phyloP scores from a whole-genome alignment of 345 rosid genomes.

The Gossypioides kirkii region DNA sequence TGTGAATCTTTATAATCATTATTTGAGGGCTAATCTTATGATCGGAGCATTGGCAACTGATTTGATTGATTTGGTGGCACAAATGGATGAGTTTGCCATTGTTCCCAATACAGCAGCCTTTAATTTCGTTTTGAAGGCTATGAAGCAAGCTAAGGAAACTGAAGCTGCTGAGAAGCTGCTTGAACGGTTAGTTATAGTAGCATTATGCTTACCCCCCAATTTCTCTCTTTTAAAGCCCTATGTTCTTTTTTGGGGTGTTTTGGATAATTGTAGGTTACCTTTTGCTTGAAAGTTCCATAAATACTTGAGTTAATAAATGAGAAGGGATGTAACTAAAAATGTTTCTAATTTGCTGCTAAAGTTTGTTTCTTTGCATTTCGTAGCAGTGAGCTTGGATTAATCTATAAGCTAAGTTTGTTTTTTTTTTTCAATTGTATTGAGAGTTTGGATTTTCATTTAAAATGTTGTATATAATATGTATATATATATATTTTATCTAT shows the following conservation, averaged over 20 bases:
- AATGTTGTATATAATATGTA: no score
- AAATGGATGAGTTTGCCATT: slow-evolving; percentile 60
- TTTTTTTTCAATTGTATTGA: neutral
- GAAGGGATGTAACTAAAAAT: neutral
- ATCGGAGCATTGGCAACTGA: slow-evolving; percentile 46
- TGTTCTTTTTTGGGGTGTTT: neutral
- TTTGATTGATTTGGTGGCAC: slow-evolving; percentile 64
- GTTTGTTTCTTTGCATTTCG: neutral
- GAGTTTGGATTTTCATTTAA: neutral
- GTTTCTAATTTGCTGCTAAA: neutral
- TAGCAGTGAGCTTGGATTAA: neutral
- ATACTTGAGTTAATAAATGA: slow-evolving; percentile 1
- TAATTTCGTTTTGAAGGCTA: slow-evolving; percentile 78
- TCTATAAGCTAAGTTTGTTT: neutral
- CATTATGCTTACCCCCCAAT: no score
- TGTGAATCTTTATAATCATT: slow-evolving; percentile 64
- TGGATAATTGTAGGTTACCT: neutral
- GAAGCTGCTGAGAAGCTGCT: no score
- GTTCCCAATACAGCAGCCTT: slow-evolving; percentile 72
- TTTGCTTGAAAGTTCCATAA: slow-evolving; percentile 1
- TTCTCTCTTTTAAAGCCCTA: neutral
- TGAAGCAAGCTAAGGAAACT: slow-evolving; percentile 53
- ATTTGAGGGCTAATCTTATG: slow-evolving; percentile 82
- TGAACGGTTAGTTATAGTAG: slow-evolving; percentile 45
- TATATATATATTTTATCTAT: neutral